phyloP scores from a whole-genome alignment of 2,329 filamentous ascomycete genomes.

The Xylariales sp. region DNA sequence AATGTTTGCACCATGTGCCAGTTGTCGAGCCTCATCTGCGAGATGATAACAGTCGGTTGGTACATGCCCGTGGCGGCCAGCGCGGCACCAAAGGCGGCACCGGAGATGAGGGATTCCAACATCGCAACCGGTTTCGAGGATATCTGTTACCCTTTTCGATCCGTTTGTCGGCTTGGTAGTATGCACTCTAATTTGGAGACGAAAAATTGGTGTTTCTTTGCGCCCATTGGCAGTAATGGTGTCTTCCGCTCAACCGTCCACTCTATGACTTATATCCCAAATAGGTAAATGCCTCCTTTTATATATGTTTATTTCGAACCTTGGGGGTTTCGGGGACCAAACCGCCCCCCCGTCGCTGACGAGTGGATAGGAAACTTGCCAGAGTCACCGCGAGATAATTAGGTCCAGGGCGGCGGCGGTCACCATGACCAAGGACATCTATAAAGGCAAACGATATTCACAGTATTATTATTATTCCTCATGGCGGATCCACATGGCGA shows the following conservation, averaged over 20 bases:
- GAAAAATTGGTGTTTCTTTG: background rate
- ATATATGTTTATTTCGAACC: background rate
- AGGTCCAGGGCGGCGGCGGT: slow-evolving; percentile 6
- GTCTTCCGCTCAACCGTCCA: background rate
- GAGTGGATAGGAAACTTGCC: slow-evolving; percentile 6
- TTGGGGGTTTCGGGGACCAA: slow-evolving; percentile 20
- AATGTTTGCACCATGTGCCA: slow-evolving; percentile 76
- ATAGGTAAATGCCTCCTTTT: background rate
- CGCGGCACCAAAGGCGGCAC: slow-evolving; percentile 71
- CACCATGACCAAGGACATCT: slow-evolving; percentile 20
- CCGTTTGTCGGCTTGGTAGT: background rate
- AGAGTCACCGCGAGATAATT: slow-evolving; percentile 6
- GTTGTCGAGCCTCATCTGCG: slow-evolving; percentile 69
- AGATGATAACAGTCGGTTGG: slow-evolving; percentile 68
- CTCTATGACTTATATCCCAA: slow-evolving; percentile 5
- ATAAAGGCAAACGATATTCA: slow-evolving; percentile 6
- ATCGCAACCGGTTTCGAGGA: slow-evolving; percentile 12
- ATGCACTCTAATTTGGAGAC: background rate
- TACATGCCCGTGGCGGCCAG: slow-evolving; percentile 70
- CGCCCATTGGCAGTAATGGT: background rate
- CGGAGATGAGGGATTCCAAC: slow-evolving; percentile 55
- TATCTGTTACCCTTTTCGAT: background rate
- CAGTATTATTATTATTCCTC: slow-evolving; percentile 6
- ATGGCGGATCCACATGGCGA: slow-evolving; percentile 32
- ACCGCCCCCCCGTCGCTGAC: background rate